These are phyloP conservation scores for Tuber microsphaerosporum DNA, from an alignment of 495 filamentous ascomycete species.

Conservation along the genomic window DNA sequence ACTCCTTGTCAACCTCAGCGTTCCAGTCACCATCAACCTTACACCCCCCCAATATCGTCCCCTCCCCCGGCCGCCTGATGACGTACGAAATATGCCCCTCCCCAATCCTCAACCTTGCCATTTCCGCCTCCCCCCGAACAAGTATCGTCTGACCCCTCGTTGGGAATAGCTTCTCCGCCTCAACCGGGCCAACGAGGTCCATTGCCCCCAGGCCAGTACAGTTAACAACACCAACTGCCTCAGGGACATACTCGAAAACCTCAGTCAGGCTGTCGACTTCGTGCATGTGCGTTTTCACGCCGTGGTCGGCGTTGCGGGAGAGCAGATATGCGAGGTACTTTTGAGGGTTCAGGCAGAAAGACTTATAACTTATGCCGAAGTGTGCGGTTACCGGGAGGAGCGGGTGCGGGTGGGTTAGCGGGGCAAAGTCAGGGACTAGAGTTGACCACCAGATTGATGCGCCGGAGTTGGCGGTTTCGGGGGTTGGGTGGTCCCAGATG, in stretches of 20 bases:
- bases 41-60: conserved; percentile 38
- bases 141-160: conserved; percentile 40
- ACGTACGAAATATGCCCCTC: conserved; percentile 38
- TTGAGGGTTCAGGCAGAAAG: conserved; percentile 37
- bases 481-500: conserved; percentile 26
- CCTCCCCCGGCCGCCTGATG: conserved; percentile 29
- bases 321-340: conserved; percentile 35
- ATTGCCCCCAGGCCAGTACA: conserved; percentile 37
- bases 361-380: conserved; percentile 27
- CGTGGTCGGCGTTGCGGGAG: conserved; percentile 26
- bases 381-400: conserved; percentile 25
- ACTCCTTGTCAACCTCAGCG: conserved; percentile 21
- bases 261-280: conserved; percentile 33
- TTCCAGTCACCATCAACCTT: conserved; percentile 38
- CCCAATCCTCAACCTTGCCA: conserved; percentile 17
- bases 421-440: conserved; percentile 21
- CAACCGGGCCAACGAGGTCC: conserved; percentile 12
- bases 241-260: conserved; percentile 24
- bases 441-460: conserved; percentile 33
- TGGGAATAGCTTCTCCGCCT: conserved; percentile 30
- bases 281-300: conserved; percentile 33
- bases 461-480: conserved; percentile 26
- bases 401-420: background rate
- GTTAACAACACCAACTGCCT: conserved; percentile 31
- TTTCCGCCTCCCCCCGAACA: conserved; percentile 30